These are phyloP conservation scores for Chrysoporthe austroafricana DNA, from an alignment of 2,329 filamentous ascomycete genomes.

Conservation along the genomic window DNA sequence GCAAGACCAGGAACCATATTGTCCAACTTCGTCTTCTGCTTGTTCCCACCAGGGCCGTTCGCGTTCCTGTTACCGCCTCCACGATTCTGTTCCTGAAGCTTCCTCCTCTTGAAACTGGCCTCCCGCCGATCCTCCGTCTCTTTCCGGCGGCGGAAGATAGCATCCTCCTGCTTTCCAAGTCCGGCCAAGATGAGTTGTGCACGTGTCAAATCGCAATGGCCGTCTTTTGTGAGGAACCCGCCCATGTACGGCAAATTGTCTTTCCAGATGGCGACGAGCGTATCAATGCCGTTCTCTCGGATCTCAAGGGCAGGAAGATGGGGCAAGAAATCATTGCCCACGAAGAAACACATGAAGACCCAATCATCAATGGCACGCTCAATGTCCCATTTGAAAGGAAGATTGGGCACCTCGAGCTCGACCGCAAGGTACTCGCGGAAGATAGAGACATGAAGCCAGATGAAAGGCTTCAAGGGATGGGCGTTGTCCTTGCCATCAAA, in stretches of 20 bases:
- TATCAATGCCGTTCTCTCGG: constrained; percentile 95
- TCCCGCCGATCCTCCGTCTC: constrained; percentile 84
- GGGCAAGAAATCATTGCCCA: constrained; percentile 96
- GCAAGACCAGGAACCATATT: constrained; percentile 29
- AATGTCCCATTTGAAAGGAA: constrained; percentile 88
- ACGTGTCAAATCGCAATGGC: constrained; percentile 82
- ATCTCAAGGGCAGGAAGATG: constrained; percentile 98
- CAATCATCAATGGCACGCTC: constrained; percentile 95
- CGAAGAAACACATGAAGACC: constrained; percentile 99
- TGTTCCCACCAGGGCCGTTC: constrained; percentile 35
- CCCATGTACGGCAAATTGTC: constrained; percentile 91
- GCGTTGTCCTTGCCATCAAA: constrained; percentile 80
- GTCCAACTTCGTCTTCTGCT: constrained; percentile 30
- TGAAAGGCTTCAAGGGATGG: constrained; percentile 82
- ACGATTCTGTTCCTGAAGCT: constrained; percentile 63
- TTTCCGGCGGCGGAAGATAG: constrained; percentile 86
- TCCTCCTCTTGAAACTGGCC: constrained; percentile 77
- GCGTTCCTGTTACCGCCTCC: constrained; percentile 40
- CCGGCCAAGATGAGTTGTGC: constrained; percentile 88
- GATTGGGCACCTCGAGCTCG: constrained; percentile 80
- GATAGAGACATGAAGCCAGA: constrained; percentile 94
- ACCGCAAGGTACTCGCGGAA: constrained; percentile 90
- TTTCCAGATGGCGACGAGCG: constrained; percentile 94
- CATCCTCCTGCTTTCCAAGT: constrained; percentile 89
- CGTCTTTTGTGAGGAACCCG: constrained; percentile 95